Base-by-base conservation (phyloP, 768 basidiomycete species). In the Udeniomyces megalosporus region DNA sequence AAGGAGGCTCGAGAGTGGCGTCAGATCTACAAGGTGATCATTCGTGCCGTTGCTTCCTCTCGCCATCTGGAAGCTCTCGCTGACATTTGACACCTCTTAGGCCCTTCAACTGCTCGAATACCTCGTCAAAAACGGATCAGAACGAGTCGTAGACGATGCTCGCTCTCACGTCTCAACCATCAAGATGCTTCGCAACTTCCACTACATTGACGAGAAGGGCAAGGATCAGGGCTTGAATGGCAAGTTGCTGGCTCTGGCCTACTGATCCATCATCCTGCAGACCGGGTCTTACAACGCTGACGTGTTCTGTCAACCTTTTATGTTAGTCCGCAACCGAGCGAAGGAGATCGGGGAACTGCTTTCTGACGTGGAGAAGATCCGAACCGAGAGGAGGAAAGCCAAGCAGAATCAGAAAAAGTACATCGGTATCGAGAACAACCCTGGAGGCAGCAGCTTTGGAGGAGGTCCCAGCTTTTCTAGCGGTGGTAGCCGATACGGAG, bases 11-110 rank as follows among this genome's bases (percentile, higher is more conserved):
- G 86, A 24, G 88, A 99, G 71, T 99, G 95, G 95, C 80, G 95
- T 38, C 91, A 99, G 74, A 97, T 99, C 62, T 99, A 99, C 80
- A 99, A 99, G 79, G 89, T 83, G n/a, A n/a, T n/a, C n/a, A n/a
- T n/a, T n/a, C n/a, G 45, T 22, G 76, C 59, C 20, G 4, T 14
- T 22, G 26, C 34, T 55, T 24, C 48, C 35, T 60, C 31, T 62
- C 51, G 10, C 26, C 11, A 20, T n/a, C 7, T 20, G 22, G 2
- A 11, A 4, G 5, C 58, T 49, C 31, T 48, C 22, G 6, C 46
- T 3, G 11, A 24, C 51, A 14, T n/a, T 17, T 17, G n/a, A 32
- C 14, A 28, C 3, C 68, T n/a, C n/a, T n/a, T n/a, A 92, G 88
- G 85, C 92, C 26, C 77, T 95, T 17, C 89, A 93, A 76, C 79